Percentiles rank a stretch among this genome's conserved stretches.
These are phyloP conservation scores for Thielaviopsis cerberus DNA, from an alignment of 2,329 filamentous ascomycete species.

Conservation along the genomic window DNA sequence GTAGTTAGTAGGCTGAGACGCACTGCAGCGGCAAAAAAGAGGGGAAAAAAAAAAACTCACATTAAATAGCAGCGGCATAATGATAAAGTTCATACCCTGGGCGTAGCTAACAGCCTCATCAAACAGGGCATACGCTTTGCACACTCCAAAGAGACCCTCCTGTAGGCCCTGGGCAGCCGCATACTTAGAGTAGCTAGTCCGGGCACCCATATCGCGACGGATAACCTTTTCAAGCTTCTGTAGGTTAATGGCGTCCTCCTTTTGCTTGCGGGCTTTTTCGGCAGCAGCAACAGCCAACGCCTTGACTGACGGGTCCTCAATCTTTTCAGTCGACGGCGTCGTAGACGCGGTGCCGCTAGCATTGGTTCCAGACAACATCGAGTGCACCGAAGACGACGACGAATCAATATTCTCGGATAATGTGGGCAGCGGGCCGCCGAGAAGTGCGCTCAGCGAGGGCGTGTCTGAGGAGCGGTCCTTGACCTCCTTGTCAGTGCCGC, in stretches of 20 bases:
- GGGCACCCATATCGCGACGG: constrained; percentile 70
- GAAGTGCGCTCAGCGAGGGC: constrained; percentile 31
- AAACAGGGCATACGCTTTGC: constrained; percentile 91
- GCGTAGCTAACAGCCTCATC: constrained; percentile 92
- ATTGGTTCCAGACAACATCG: constrained; percentile 49
- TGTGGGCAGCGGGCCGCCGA: constrained; percentile 35
- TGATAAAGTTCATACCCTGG: constrained; percentile 96
- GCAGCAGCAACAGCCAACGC: constrained; percentile 43
- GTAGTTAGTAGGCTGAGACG: constrained; percentile 4
- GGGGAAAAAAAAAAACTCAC: constrained; percentile 28
- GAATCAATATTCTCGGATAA: constrained; percentile 53
- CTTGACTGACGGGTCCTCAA: constrained; percentile 44
- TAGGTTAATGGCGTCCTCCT: constrained; percentile 55
- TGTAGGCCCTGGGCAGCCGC: constrained; percentile 79
- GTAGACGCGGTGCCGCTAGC: constrained; percentile 36
- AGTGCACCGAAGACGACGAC: constrained; percentile 70
- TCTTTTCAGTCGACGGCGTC: constrained; percentile 30
- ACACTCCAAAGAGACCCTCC: constrained; percentile 84
- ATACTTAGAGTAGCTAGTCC: constrained; percentile 94
- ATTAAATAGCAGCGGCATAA: constrained; percentile 92
- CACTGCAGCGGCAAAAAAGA: background rate
- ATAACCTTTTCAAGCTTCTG: constrained; percentile 82
- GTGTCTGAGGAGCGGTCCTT: constrained; percentile 40
- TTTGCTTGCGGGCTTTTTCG: constrained; percentile 59
- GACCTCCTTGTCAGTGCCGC: constrained; percentile 61